Conservation (phyloP, 2,329 filamentous ascomycete species). For the Aspergillus fumigatiaffinis region DNA sequence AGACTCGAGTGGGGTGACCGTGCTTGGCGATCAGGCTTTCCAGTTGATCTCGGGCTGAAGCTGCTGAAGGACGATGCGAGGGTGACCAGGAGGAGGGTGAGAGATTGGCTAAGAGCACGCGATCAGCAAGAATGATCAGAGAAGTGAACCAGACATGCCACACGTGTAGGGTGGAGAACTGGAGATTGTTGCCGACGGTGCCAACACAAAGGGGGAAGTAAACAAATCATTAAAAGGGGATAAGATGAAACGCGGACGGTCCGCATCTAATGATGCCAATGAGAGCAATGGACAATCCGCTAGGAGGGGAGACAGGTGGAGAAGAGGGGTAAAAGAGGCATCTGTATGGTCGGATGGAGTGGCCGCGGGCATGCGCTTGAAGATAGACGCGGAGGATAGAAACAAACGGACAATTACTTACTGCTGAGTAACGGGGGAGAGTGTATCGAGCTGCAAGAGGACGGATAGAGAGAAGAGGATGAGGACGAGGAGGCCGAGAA, state of each 20-base stretch:
- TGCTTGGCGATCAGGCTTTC: conserved; percentile 36
- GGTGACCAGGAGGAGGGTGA: conserved; percentile 21
- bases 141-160: conserved; percentile 22
- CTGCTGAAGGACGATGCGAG: conserved; percentile 22
- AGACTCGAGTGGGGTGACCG: conserved; percentile 37
- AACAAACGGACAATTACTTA: conserved; percentile 10
- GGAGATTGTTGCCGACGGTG: conserved; percentile 13
- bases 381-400: neutral
- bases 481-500: conserved; percentile 17
- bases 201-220: conserved; percentile 7
- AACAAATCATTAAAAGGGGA: conserved; percentile 5
- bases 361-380: neutral
- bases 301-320: conserved; percentile 3
- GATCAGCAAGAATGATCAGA: conserved; percentile 24
- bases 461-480: conserved; percentile 26
- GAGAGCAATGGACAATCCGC: neutral
- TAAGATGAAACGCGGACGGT: neutral
- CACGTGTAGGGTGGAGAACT: conserved; percentile 26
- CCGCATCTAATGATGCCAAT: conserved; percentile 1
- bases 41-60: conserved; percentile 30
- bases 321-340: neutral
- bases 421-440: conserved; percentile 15
- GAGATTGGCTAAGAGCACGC: conserved; percentile 21
- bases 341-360: neutral
- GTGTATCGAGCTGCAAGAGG: conserved; percentile 26